Base-by-base conservation (phyloP, 805 yeast genomes). In the Candida khao-thaluensis region DNA sequence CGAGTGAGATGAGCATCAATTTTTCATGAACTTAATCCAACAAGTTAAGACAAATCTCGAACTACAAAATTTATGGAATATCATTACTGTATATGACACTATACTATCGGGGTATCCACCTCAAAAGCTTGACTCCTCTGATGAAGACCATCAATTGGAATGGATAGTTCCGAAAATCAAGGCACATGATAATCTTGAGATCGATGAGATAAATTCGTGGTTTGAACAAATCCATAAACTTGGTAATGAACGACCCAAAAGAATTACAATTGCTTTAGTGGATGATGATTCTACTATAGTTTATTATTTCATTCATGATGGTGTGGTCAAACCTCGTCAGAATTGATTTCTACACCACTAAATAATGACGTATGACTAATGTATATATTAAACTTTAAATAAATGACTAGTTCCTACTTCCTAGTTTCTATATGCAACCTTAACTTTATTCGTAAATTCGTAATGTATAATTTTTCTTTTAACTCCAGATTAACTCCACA, bases 261-360 rank as follows among this genome's bases (percentile, higher is more conserved):
- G 79, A 41, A 45, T 84, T 2, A 62, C 81, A 0, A 45, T 79
- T 21, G 89, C 77, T 0, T 63, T 83, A 6, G 71, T 76, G 2
- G 79, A 76, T 48, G 72, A 72, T 40, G 93, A 84, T 54, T 82
- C 87, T 2, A 80, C 89, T 0, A 69, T 81, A 14, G 82, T 82
- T n/a, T 84, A 79, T 49, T 83, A 84, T 56, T 75, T 76, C 54
- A 67, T 81, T 12, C 77, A 81, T 54, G 79, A 77, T 49, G 90
- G 90, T 3, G 59, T 82, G 7, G 77, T 71, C 23, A 77, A 77
- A 54, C 90, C 90, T 1, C 69, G 75, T 42, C 77, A 74, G 50
- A 77, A 76, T 45, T 78, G 49, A 14, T 10, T 8, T 20, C 22
- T n/a, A n/a, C n/a, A n/a, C n/a, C n/a, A n/a, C n/a, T n/a, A n/a